These are phyloP conservation scores for Solidago caesia DNA, from an alignment of 129 eudicot species.

Conservation along the genomic window DNA sequence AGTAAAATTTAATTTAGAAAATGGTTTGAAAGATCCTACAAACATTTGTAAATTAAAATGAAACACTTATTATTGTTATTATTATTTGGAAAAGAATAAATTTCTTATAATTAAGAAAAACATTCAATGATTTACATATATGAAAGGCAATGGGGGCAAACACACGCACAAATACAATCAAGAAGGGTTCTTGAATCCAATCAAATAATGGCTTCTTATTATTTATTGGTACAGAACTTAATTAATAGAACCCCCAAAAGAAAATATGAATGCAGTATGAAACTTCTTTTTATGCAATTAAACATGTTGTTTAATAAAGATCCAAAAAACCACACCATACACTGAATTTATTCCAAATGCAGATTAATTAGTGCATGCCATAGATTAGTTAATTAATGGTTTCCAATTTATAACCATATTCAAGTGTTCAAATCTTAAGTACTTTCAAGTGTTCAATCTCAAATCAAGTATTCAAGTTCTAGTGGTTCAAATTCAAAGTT, in stretches of 20 bases:
- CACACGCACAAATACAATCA: background rate
- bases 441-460: background rate
- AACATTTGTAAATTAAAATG: background rate
- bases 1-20: conserved; percentile 8
- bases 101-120: too few relatives aligned
- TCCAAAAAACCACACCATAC: too few relatives aligned
- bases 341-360: too few relatives aligned
- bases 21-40: background rate
- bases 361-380: too few relatives aligned
- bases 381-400: too few relatives aligned
- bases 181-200: background rate
- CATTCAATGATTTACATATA: too few relatives aligned
- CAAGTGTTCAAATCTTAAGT: too few relatives aligned
- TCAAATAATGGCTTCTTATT: background rate
- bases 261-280: background rate
- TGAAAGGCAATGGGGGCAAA: conserved; percentile 5
- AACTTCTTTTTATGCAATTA: background rate
- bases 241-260: background rate
- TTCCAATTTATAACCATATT: too few relatives aligned
- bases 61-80: background rate
- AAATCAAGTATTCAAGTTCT: background rate
- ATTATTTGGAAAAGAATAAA: too few relatives aligned
- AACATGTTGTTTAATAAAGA: too few relatives aligned
- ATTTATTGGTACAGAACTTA: background rate
- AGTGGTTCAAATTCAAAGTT: background rate